These are phyloP conservation scores for Amanita exitialis DNA, from an alignment of 768 basidiomycete genomes.

Conservation along the genomic window DNA sequence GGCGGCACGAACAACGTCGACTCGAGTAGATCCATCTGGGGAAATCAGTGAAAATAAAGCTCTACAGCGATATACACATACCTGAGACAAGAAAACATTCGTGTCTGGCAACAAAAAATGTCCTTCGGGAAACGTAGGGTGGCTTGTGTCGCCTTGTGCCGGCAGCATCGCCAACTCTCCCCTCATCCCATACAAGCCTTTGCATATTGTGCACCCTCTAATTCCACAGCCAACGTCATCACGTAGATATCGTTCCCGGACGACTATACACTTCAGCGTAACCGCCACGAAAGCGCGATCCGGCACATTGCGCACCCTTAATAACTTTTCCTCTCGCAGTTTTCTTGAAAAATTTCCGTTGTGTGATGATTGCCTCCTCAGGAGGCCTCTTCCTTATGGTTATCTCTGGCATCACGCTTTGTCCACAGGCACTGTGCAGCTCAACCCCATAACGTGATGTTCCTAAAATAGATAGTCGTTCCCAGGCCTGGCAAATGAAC, in stretches of 20 bases:
- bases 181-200: constrained; percentile 6
- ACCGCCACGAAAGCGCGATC: not conserved
- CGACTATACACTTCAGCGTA: constrained; percentile 36
- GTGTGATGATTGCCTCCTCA: constrained; percentile 65
- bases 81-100: constrained; percentile 90
- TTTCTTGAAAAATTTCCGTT: constrained; percentile 94
- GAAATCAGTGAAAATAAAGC: constrained; percentile 3
- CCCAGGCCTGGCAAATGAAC: too few relatives aligned
- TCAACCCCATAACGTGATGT: not conserved
- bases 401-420: constrained; percentile 33
- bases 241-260: constrained; percentile 89
- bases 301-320: constrained; percentile 50
- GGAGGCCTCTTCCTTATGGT: constrained; percentile 64
- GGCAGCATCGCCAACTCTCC: constrained; percentile 30
- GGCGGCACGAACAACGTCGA: constrained; percentile 66
- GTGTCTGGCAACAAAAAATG: constrained; percentile 91
- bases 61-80: constrained; percentile 18
- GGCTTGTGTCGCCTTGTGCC: constrained; percentile 41
- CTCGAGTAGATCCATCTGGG: constrained; percentile 90
- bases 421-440: too few relatives aligned
- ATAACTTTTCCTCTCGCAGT: constrained; percentile 90
- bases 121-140: constrained; percentile 49
- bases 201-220: constrained; percentile 56
- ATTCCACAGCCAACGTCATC: constrained; percentile 89
- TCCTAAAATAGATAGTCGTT: too few relatives aligned